Evolutionary conservation across 306 rosid species (phyloP), one percentile per base, ranked within the genome.

Genomic region (Ziziphus jujuba): DNA sequence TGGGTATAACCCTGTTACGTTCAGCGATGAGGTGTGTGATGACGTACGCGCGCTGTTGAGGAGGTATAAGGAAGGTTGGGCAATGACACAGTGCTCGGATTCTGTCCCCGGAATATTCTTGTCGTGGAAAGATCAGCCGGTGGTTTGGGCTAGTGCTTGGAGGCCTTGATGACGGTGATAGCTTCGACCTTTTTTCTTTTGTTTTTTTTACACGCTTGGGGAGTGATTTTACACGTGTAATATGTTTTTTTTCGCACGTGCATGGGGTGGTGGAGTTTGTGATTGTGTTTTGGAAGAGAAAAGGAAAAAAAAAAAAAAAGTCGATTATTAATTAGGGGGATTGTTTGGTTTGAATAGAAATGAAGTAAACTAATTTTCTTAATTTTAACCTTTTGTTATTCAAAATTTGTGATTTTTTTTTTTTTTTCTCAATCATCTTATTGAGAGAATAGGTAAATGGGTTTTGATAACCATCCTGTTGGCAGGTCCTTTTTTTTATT

Each of bases 61-160:
- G 63, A 87, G 97, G 85, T 90, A 93, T 51, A 90, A 75, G 76
- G 98, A 93, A 6, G 98, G 96, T 3, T 93, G 98, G 97, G 67
- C 91, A 12, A 86, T 93, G 97, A 72, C 76, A 64, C 89, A 72
- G 79, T 80, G 89, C 62, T 63, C 79, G 48, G 80, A 81, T 6
- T 12, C 55, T 13, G 66, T 54, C 34, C 83, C 85, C 80, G 98
- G 98, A 79, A 88, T 93, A 75, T 86, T 88, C 85, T 75, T 93
- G 65, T 61, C 87, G 64, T 90, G 98, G 97, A 93, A 84, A 82
- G 91, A 87, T 1, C 87, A 83, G 67, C 80, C 93, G 79, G 97
- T 90, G 86, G 98, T 90, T 68, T 93, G 98, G 98, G 91, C 91
- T 69, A 85, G 97, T 79, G 96, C 96, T 73, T 93, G 98, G 98